phyloP scores from a whole-genome alignment of 805 yeast genomes.

The Candida wancherniae region DNA sequence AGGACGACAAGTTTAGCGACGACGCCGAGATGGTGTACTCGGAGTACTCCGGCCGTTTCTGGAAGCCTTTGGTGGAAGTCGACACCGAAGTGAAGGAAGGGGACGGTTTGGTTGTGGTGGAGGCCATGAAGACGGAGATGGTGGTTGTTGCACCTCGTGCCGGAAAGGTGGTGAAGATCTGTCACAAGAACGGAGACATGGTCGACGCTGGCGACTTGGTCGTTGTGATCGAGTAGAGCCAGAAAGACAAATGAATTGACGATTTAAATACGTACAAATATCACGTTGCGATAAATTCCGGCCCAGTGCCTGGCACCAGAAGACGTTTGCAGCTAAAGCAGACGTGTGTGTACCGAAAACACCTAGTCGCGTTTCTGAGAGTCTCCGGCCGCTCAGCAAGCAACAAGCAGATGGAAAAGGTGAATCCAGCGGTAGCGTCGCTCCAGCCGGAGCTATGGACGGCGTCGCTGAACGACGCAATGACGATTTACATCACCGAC shows the following conservation, averaged over 20 bases:
- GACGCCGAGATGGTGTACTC: conserved; percentile 83
- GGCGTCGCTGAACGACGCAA: conserved; percentile 61
- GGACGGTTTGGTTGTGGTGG: conserved; percentile 82
- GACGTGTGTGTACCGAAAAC: background rate
- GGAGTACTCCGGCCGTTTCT: conserved; percentile 94
- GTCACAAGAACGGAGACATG: conserved; percentile 88
- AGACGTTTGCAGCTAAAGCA: background rate
- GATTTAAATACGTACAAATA: too few relatives aligned
- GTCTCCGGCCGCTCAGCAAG: too few relatives aligned
- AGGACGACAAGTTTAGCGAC: conserved; percentile 62
- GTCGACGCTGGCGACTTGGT: conserved; percentile 96
- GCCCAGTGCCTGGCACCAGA: background rate
- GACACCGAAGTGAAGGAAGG: conserved; percentile 73
- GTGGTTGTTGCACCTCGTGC: conserved; percentile 63
- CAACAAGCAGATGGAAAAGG: conserved; percentile 4
- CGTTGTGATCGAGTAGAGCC: conserved; percentile 66
- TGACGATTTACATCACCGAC: conserved; percentile 53
- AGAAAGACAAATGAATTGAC: too few relatives aligned
- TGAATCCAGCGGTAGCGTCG: conserved; percentile 15
- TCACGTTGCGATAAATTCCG: too few relatives aligned
- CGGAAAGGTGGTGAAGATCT: conserved; percentile 69
- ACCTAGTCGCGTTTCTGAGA: too few relatives aligned
- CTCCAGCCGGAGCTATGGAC: conserved; percentile 75
- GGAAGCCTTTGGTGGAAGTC: conserved; percentile 82
- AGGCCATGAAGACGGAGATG: conserved; percentile 99